Evolutionary conservation across 2,329 filamentous ascomycete species (phyloP).

Genomic region (Macrophomina phaseolina): DNA sequence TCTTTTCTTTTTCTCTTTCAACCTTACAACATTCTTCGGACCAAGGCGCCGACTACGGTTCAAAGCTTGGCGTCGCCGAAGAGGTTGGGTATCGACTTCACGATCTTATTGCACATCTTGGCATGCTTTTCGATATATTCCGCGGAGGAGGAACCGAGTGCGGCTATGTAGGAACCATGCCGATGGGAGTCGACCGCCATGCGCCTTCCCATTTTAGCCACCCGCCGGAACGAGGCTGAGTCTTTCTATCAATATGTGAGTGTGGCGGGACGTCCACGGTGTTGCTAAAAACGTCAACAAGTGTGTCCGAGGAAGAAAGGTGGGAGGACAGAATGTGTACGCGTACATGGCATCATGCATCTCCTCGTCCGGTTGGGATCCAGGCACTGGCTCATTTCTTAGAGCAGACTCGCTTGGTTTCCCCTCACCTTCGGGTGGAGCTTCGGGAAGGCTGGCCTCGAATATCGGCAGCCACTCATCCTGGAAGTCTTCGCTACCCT

Average conservation of each 20-base stretch:
- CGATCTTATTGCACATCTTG: background rate
- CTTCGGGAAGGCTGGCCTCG: slow-evolving; percentile 35
- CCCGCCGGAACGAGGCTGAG: slow-evolving; percentile 29
- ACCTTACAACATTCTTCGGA: background rate
- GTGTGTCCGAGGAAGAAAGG: slow-evolving; percentile 18
- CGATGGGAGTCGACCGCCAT: slow-evolving; percentile 42
- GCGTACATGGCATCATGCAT: slow-evolving; percentile 24
- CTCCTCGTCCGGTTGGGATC: slow-evolving; percentile 13
- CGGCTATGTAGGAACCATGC: slow-evolving; percentile 33
- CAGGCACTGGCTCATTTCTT: background rate
- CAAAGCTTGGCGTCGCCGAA: background rate
- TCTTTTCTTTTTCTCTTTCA: background rate
- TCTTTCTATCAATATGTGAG: background rate
- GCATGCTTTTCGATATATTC: slow-evolving; percentile 6
- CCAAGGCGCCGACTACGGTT: background rate
- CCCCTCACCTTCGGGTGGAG: slow-evolving; percentile 14
- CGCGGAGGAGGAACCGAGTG: background rate
- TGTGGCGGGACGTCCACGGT: slow-evolving; percentile 15
- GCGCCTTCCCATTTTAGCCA: slow-evolving; percentile 40
- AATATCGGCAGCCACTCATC: slow-evolving; percentile 42
- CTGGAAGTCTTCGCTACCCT: slow-evolving; percentile 32
- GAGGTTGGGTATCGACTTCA: background rate
- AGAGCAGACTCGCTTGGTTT: background rate
- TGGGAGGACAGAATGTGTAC: slow-evolving; percentile 26
- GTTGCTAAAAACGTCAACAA: slow-evolving; percentile 8